Evolutionary conservation across 2,329 filamentous ascomycete species (phyloP).

Genomic region (Colletotrichum sojae): DNA sequence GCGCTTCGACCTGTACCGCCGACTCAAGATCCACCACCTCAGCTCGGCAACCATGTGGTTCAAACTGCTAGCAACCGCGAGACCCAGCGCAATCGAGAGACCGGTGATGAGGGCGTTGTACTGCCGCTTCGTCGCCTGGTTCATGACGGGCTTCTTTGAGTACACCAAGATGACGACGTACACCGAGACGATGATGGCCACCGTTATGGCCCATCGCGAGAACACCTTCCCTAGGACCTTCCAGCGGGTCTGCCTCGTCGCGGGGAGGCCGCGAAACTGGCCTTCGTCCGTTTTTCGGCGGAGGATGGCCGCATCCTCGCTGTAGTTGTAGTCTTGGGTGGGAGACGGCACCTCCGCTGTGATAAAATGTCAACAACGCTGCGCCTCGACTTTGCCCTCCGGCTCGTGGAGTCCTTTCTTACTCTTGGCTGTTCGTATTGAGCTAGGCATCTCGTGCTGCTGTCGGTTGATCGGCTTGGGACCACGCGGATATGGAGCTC

Average conservation of each 20-base stretch:
- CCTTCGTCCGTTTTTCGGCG: slow-evolving; percentile 23
- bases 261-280: slow-evolving; percentile 23
- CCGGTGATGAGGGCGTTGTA: slow-evolving; percentile 62
- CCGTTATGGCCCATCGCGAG: slow-evolving; percentile 47
- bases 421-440: not conserved
- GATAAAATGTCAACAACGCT: not conserved
- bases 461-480: too few relatives aligned
- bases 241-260: not conserved
- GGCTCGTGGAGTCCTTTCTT: too few relatives aligned
- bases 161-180: slow-evolving; percentile 50
- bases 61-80: slow-evolving; percentile 59
- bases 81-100: slow-evolving; percentile 57
- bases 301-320: slow-evolving; percentile 32
- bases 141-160: slow-evolving; percentile 48
- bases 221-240: slow-evolving; percentile 26
- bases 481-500: too few relatives aligned
- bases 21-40: slow-evolving; percentile 61
- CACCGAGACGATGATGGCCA: slow-evolving; percentile 46
- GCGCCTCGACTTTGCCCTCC: too few relatives aligned
- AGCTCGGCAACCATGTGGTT: slow-evolving; percentile 60
- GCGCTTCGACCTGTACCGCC: slow-evolving; percentile 51
- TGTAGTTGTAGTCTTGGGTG: slow-evolving; percentile 13
- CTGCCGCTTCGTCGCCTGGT: slow-evolving; percentile 52
- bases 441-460: too few relatives aligned
- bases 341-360: not conserved